phyloP scores from a whole-genome alignment of 1,284 basidiomycete genomes.

The Austropuccinia psidii region DNA sequence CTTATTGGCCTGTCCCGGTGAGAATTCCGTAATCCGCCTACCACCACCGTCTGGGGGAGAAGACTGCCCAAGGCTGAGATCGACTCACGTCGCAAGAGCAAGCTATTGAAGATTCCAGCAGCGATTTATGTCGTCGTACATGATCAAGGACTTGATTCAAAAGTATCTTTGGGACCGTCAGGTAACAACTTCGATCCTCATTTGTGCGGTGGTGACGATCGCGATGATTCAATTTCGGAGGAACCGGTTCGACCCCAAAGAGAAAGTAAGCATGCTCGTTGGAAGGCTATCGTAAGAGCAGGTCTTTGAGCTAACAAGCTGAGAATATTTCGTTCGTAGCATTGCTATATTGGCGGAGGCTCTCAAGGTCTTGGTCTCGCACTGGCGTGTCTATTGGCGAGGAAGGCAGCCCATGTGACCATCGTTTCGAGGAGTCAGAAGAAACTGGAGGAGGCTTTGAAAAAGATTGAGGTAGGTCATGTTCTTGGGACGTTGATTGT shows the following conservation, averaged over 20 bases:
- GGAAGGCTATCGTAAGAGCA: no score
- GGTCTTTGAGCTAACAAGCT: no score
- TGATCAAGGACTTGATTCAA: no score
- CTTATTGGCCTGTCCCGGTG: no score
- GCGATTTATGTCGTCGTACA: no score
- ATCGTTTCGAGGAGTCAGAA: conserved; percentile 66
- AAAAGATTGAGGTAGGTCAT: conserved; percentile 57
- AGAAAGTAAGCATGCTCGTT: not conserved
- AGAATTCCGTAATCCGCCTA: no score
- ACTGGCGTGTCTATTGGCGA: conserved; percentile 62
- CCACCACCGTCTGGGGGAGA: no score
- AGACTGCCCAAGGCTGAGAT: no score
- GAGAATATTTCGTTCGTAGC: conserved; percentile 50
- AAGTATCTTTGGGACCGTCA: no score
- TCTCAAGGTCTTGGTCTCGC: conserved; percentile 69
- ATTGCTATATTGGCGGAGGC: conserved; percentile 71
- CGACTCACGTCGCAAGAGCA: no score
- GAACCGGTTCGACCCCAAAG: conserved; percentile 18
- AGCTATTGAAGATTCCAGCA: no score
- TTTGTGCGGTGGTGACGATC: conserved; percentile 10
- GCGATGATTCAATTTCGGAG: conserved; percentile 15
- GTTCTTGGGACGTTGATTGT: not conserved
- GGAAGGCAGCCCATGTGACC: conserved; percentile 67
- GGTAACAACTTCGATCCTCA: not conserved
- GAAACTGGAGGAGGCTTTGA: conserved; percentile 58